These are phyloP conservation scores for Ceratonia siliqua DNA, from an alignment of 306 rosid species.

Conservation along the genomic window DNA sequence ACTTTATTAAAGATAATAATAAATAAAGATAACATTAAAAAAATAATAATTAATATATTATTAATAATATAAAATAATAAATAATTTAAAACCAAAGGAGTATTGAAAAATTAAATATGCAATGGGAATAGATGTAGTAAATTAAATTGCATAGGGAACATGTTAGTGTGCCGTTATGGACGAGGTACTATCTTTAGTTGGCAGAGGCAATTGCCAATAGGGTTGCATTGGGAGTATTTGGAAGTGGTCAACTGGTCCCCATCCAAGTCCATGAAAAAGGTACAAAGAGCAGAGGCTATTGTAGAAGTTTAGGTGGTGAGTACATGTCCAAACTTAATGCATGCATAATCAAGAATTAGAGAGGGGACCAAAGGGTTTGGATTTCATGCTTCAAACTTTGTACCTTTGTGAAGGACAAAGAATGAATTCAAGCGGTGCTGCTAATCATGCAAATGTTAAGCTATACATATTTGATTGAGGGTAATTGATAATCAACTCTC, in stretches of 20 bases:
- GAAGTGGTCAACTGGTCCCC: conserved; percentile 45
- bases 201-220: no score
- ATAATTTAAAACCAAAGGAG: no score
- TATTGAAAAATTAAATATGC: neutral
- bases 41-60: no score
- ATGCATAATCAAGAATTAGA: conserved; percentile 13
- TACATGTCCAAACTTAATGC: conserved; percentile 28
- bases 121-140: neutral
- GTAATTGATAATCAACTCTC: no score
- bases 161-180: neutral
- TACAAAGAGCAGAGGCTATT: conserved; percentile 5
- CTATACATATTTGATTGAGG: no score
- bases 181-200: neutral
- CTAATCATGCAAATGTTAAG: no score
- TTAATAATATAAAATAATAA: no score
- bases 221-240: neutral
- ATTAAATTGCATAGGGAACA: neutral
- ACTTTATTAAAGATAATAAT: no score
- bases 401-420: conserved; percentile 35
- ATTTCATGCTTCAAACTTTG: conserved; percentile 29
- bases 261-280: conserved; percentile 20
- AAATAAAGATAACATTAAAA: no score
- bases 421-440: no score
- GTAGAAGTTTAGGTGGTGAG: conserved; percentile 14
- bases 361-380: conserved; percentile 43